Base-by-base conservation (phyloP, 129 eudicot genomes). In the Artemisia annua region DNA sequence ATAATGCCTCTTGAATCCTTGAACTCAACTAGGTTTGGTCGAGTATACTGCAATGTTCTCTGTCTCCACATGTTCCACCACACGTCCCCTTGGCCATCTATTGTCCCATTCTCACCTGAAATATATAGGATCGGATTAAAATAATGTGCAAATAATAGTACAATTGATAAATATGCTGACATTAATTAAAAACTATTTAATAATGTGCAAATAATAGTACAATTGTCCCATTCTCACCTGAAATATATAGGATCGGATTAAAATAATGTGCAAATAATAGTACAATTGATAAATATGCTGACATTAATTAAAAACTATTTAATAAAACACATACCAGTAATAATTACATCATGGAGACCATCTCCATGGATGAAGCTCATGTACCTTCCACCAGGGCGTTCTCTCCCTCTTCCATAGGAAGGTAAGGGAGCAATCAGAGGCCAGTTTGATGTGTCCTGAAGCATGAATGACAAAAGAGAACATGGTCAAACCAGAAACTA, bases 41-140 rank as follows among this genome's bases (percentile, higher is more conserved):
- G 74, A 24, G 99, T 95, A 69, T 73, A 85, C 75, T 75, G 87
- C 55, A 95, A 94, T 18, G 99, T 95, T 72, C 92, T 81, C 51
- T 80, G 86, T 79, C 99, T 82, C 99, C 99, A 95, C 99, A 90
- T 90, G 80, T 88, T 82, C 99, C 99, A 95, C 99, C 99, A 95
- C 55, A 90, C 87, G 59, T 81, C 94, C 19, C 99, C 99, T 83
- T 95, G 97, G 46, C 99, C 99, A 79, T 95, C 99, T 13, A 95
- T 95, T 3, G 96, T 95, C 75, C 99, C 99, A 71, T 90, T 90
- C 69, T 95, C 97, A 19, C 97, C 98, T 90, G 50, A 48, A 11
- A 49, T 54, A 75, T 20, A 17, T 5, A 50, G 30, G 46, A 16
- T 19, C 50, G 48, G 3, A 43, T 69, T 63, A 74, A 48, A 26